Base-by-base conservation (phyloP, 116 monocot species). In the Thalassia testudinum region DNA sequence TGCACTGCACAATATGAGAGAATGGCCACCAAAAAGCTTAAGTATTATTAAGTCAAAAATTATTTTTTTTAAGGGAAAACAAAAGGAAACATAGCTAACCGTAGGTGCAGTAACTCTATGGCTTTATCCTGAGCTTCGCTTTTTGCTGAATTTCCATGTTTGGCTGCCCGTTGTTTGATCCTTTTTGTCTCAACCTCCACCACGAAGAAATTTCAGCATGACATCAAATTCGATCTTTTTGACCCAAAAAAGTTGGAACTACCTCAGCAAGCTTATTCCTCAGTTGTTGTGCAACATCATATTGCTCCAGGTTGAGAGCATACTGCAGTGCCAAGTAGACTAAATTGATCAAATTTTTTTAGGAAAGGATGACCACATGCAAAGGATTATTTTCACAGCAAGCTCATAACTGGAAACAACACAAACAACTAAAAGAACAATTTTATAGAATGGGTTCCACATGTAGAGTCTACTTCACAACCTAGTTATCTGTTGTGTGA, bases 51-150 rank as follows among this genome's bases (percentile, higher is more conserved):
- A 2, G 45, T 13, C 4, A 20, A 13, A 45, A 2, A 25, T 14
- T n/a, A n/a, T n/a, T n/a, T n/a, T n/a, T n/a, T n/a, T n/a, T n/a
- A n/a, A n/a, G n/a, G 16, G 14, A 24, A 17, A 47, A 47, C 24
- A 43, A 2, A 13, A 30, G 22, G 23, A 27, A 18, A 27, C 7
- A 15, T 55, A 14, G 57, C 75, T 76, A 45, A 87, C 93, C 78
- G 87, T 26, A 95, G 45, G 12, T 67, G 68, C 50, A 95, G 60
- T 27, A 95, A 52, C 29, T 66, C 69, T 51, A 95, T 58, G 12
- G 71, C 71, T 62, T 84, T 87, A 72, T 95, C 93, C 50, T 95
- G 93, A 64, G 87, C 88, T 47, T 95, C 81, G 18, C 72, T 87
- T 71, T 81, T 95, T 47, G 78, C 70, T 3, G 73, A 73, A 37